These are phyloP conservation scores for Tilletiaria anomala DNA, from an alignment of 1,284 basidiomycete species.

Conservation along the genomic window DNA sequence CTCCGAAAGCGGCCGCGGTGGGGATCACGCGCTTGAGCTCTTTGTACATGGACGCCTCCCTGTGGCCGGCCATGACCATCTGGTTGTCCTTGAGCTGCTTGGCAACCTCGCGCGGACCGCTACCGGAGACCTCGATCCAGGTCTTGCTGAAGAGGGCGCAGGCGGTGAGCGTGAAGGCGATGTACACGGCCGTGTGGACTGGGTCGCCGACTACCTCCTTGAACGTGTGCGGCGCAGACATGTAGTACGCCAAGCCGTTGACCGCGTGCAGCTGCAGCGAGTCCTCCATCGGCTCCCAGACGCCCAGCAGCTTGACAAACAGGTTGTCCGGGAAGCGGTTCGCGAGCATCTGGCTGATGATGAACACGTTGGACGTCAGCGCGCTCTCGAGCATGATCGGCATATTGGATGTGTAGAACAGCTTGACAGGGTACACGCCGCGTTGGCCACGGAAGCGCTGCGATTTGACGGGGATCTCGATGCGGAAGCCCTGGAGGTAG, in stretches of 20 bases:
- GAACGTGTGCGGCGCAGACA: constrained; percentile 86
- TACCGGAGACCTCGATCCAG: constrained; percentile 96
- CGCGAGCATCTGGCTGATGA: constrained; percentile 78
- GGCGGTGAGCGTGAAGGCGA: constrained; percentile 79
- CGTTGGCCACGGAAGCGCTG: constrained; percentile 90
- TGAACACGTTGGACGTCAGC: constrained; percentile 84
- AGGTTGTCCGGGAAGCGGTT: constrained; percentile 86
- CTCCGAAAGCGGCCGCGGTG: constrained; percentile 90
- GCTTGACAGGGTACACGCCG: constrained; percentile 87
- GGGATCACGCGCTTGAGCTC: constrained; percentile 95
- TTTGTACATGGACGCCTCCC: constrained; percentile 96
- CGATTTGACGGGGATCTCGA: constrained; percentile 96
- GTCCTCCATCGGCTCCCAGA: constrained; percentile 94
- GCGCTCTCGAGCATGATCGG: constrained; percentile 97
- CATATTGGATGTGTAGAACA: constrained; percentile 99
- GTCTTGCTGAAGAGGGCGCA: constrained; percentile 97
- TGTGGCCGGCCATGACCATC: constrained; percentile 96
- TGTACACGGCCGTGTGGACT: constrained; percentile 80
- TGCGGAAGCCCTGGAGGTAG: constrained; percentile 95
- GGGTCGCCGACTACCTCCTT: constrained; percentile 76
- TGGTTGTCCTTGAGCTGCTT: constrained; percentile 98
- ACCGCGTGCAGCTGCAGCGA: constrained; percentile 68
- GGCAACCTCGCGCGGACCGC: constrained; percentile 84
- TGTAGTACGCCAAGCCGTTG: constrained; percentile 92
- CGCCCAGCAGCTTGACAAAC: constrained; percentile 74